Conservation (phyloP, 2,329 filamentous ascomycete species). For the Scortechinia acanthostroma region DNA sequence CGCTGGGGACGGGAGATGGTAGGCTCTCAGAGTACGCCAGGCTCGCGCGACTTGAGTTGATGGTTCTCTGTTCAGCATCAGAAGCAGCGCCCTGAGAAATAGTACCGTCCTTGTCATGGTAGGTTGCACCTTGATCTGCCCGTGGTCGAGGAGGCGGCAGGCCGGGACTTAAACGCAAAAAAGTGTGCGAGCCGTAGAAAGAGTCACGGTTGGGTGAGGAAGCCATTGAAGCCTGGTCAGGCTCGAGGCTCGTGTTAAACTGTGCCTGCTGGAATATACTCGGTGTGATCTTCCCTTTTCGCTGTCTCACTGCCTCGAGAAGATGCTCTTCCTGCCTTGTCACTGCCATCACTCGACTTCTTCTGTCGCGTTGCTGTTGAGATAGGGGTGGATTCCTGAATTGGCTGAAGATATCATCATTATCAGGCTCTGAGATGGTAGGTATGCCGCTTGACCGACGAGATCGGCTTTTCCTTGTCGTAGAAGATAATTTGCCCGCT, state of each 20-base stretch:
- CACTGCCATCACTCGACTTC: constrained; percentile 35
- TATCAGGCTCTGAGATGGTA: neutral
- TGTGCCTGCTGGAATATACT: constrained; percentile 16
- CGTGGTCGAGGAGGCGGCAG: constrained; percentile 13
- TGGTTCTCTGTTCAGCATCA: constrained; percentile 22
- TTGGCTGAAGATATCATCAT: neutral
- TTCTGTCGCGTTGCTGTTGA: constrained; percentile 14
- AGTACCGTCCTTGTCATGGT: constrained; percentile 15
- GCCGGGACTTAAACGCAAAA: constrained; percentile 24
- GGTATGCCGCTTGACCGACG: neutral
- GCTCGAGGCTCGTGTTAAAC: constrained; percentile 7
- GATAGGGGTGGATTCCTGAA: constrained; percentile 2
- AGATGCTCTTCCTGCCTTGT: constrained; percentile 36
- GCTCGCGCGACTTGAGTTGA: constrained; percentile 19
- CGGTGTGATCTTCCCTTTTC: constrained; percentile 28
- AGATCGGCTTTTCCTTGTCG: neutral
- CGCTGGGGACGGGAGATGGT: constrained; percentile 22
- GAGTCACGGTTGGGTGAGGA: constrained; percentile 19
- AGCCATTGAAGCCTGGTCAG: constrained; percentile 16
- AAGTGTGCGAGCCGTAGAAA: constrained; percentile 24
- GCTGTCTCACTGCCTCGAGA: constrained; percentile 32
- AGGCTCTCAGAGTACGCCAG: constrained; percentile 24
- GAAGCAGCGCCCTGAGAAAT: constrained; percentile 16
- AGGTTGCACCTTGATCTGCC: constrained; percentile 14
- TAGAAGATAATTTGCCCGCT: neutral